Evolutionary conservation across 331 rosid species (phyloP).

Genomic region (Prunus yedoensis): DNA sequence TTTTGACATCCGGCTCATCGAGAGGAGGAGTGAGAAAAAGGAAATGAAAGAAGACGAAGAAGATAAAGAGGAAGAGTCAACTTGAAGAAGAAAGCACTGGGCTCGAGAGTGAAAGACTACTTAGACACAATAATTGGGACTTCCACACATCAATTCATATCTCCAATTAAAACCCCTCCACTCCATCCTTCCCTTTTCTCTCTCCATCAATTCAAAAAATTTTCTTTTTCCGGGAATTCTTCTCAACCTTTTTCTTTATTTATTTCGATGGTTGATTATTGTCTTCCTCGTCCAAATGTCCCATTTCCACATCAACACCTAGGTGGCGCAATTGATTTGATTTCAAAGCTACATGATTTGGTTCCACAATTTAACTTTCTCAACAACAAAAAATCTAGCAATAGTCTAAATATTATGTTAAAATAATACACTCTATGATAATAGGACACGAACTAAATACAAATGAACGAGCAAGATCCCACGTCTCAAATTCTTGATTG

Average conservation of each 20-base stretch:
- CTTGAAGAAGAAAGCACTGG: conserved; percentile 38
- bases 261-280: too few relatives aligned
- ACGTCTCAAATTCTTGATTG: too few relatives aligned
- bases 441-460: too few relatives aligned
- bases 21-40: conserved; percentile 3
- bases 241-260: background rate
- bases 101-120: conserved; percentile 69
- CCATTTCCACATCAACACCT: too few relatives aligned
- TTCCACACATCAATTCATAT: conserved; percentile 19
- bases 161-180: background rate
- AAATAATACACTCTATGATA: too few relatives aligned
- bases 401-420: too few relatives aligned
- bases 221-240: background rate
- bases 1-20: conserved; percentile 8
- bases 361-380: too few relatives aligned
- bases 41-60: background rate
- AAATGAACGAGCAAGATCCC: too few relatives aligned
- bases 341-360: too few relatives aligned
- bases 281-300: background rate
- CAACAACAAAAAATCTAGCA: too few relatives aligned
- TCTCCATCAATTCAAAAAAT: background rate
- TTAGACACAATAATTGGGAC: conserved; percentile 46
- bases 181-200: background rate
- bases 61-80: conserved; percentile 20
- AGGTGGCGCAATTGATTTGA: too few relatives aligned